These are phyloP conservation scores for Aspergillus arachidicola DNA, from an alignment of 2,329 filamentous ascomycete genomes.

Conservation along the genomic window DNA sequence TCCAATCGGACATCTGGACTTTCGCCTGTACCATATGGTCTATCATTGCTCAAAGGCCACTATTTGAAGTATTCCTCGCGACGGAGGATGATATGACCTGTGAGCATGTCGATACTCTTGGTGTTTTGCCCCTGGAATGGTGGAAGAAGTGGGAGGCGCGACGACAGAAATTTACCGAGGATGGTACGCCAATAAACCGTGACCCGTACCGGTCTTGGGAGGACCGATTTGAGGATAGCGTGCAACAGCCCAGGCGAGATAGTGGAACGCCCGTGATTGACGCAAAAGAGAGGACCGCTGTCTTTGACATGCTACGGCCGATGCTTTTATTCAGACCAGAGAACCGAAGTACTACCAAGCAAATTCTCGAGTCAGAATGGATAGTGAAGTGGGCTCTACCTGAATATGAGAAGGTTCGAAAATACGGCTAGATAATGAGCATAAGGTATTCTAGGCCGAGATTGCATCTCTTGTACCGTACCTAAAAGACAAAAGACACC, in stretches of 20 bases:
- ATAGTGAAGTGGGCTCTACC: neutral
- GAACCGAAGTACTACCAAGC: neutral
- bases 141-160: slow-evolving; percentile 31
- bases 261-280: neutral
- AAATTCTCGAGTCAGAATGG: neutral
- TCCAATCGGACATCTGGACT: slow-evolving; percentile 45
- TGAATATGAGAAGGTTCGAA: too few species aligned
- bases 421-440: too few species aligned
- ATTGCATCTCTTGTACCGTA: too few species aligned
- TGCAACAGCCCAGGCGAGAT: neutral
- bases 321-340: neutral
- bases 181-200: slow-evolving; percentile 19
- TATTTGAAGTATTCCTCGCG: slow-evolving; percentile 33
- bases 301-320: neutral
- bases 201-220: neutral
- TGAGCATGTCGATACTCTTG: slow-evolving; percentile 37
- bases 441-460: too few species aligned
- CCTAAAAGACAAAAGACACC: rapidly evolving
- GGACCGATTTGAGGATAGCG: neutral
- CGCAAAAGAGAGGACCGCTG: neutral
- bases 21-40: slow-evolving; percentile 41
- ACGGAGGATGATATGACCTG: slow-evolving; percentile 32
- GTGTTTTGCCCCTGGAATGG: slow-evolving; percentile 32
- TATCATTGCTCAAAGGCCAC: slow-evolving; percentile 34
- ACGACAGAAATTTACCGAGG: slow-evolving; percentile 26